phyloP scores from a whole-genome alignment of 208 protist genomes.

The Vickermania ingenoplastis region DNA sequence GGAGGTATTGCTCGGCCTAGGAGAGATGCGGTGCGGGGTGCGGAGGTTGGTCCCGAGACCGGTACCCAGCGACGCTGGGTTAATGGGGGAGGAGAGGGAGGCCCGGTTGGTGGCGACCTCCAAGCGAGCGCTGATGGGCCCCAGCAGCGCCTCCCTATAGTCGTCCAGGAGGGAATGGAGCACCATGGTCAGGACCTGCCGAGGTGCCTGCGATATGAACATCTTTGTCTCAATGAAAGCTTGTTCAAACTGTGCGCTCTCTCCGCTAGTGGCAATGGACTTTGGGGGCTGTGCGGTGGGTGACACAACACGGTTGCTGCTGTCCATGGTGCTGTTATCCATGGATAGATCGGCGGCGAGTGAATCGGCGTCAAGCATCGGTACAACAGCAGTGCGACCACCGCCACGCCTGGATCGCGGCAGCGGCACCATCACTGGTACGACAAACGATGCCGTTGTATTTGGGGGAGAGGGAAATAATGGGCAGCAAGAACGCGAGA shows the following conservation, averaged over 20 bases:
- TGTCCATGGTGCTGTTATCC: not conserved
- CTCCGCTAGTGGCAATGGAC: conserved; percentile 11
- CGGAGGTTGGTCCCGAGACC: not conserved
- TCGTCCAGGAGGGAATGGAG: conserved; percentile 69
- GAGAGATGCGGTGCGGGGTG: not conserved
- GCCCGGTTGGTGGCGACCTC: conserved; percentile 24
- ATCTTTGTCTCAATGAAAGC: conserved; percentile 42
- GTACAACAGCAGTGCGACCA: not conserved
- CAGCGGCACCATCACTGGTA: not conserved
- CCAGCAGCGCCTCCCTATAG: conserved; percentile 32
- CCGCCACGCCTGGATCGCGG: not conserved
- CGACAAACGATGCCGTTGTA: no score
- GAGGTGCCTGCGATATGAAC: conserved; percentile 51
- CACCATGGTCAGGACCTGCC: conserved; percentile 38
- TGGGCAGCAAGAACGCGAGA: no score
- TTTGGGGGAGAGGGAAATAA: no score
- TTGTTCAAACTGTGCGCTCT: conserved; percentile 42
- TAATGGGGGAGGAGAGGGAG: not conserved
- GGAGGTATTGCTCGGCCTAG: conserved; percentile 2
- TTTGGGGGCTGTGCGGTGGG: not conserved
- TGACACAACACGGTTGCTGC: not conserved
- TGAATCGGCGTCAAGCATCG: not conserved
- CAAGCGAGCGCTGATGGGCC: conserved; percentile 37
- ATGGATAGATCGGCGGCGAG: not conserved
- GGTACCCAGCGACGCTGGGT: not conserved